phyloP scores from a whole-genome alignment of 345 rosid species.

The Ceriops tagal region DNA sequence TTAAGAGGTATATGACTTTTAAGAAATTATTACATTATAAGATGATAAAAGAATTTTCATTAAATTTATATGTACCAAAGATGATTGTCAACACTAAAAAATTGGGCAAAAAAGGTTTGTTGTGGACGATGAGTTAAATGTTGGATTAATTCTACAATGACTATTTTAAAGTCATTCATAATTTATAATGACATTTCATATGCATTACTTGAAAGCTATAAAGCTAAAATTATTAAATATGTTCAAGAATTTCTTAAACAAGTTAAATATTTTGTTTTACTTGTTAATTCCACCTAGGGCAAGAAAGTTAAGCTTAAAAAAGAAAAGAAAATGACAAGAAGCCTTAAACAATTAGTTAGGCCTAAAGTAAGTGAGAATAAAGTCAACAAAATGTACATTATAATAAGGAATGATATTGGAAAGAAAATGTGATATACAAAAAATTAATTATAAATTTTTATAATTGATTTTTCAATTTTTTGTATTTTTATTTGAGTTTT shows the following conservation, averaged over 20 bases:
- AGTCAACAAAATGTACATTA: background rate
- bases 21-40: background rate
- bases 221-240: background rate
- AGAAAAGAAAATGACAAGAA: background rate
- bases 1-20: background rate
- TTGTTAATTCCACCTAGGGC: background rate
- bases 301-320: background rate
- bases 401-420: background rate
- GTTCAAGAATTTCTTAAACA: background rate
- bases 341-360: background rate
- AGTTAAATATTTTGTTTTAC: background rate
- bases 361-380: background rate
- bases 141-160: background rate
- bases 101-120: no score
- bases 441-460: no score
- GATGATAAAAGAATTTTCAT: background rate
- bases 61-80: background rate
- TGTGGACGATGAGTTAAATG: background rate
- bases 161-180: background rate
- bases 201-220: background rate
- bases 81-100: background rate
- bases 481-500: no score
- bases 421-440: background rate
- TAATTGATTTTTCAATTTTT: no score
- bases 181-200: background rate